These are phyloP conservation scores for Fonsecaea erecta DNA, from an alignment of 2,329 filamentous ascomycete genomes.

Conservation along the genomic window DNA sequence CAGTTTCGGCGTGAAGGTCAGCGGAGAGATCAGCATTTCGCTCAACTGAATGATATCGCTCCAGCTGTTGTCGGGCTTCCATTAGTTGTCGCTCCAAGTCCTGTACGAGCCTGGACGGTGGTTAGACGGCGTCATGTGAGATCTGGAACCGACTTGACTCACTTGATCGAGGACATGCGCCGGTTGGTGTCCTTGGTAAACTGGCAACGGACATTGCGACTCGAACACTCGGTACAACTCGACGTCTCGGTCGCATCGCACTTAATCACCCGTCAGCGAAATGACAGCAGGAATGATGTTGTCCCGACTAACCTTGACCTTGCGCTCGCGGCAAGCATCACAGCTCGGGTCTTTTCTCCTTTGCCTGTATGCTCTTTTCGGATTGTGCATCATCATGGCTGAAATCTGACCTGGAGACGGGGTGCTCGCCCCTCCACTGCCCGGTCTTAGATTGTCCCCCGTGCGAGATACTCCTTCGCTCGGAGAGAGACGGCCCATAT, in stretches of 20 bases:
- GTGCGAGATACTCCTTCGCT: constrained; percentile 44
- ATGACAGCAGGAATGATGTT: constrained; percentile 11
- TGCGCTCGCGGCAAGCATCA: constrained; percentile 88
- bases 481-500: constrained; percentile 48
- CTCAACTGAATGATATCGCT: constrained; percentile 70
- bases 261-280: constrained; percentile 42
- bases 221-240: constrained; percentile 96
- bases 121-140: constrained; percentile 30
- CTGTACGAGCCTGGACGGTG: constrained; percentile 75
- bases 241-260: constrained; percentile 96
- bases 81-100: constrained; percentile 92
- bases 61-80: constrained; percentile 78
- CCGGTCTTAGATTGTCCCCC: constrained; percentile 39
- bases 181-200: constrained; percentile 99
- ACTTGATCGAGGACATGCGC: constrained; percentile 98
- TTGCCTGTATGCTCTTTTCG: constrained; percentile 94
- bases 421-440: constrained; percentile 22
- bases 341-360: constrained; percentile 95
- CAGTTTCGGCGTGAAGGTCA: constrained; percentile 48
- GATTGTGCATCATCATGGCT: constrained; percentile 65
- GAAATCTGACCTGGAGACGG: constrained; percentile 40
- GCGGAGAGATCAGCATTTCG: constrained; percentile 53
- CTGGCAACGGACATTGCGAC: constrained; percentile 94
- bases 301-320: constrained; percentile 61
- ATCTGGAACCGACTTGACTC: constrained; percentile 40